These are phyloP conservation scores for Kodamaea kaohsiungensis DNA, from an alignment of 805 yeast genomes.

Conservation along the genomic window DNA sequence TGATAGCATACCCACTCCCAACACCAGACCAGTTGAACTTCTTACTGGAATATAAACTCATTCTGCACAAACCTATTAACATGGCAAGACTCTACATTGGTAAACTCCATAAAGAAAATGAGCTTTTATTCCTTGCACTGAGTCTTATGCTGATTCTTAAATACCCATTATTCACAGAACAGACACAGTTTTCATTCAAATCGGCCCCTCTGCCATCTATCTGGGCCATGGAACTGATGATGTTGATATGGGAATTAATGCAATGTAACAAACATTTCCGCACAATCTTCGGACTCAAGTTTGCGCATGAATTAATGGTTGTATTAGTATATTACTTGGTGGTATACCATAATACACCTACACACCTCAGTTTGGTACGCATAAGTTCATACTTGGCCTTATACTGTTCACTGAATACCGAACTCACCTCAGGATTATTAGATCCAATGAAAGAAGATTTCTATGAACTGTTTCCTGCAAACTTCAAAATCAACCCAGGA, in stretches of 20 bases:
- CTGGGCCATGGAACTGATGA: conserved; percentile 59
- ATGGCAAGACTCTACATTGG: conserved; percentile 53
- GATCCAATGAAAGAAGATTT: conserved; percentile 44
- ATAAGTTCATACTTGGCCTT: conserved; percentile 53
- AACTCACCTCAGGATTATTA: conserved; percentile 41
- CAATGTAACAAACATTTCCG: conserved; percentile 69
- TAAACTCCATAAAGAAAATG: conserved; percentile 52
- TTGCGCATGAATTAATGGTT: conserved; percentile 55
- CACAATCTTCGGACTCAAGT: conserved; percentile 36
- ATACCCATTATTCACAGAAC: conserved; percentile 31
- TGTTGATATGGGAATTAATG: conserved; percentile 72
- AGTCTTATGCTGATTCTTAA: conserved; percentile 51
- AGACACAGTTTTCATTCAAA: conserved; percentile 9
- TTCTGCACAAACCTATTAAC: conserved; percentile 28
- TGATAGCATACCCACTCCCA: conserved; percentile 68
- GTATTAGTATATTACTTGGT: conserved; percentile 58
- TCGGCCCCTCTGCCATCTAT: conserved; percentile 26
- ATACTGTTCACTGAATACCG: conserved; percentile 42
- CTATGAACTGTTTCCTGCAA: conserved; percentile 54
- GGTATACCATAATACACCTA: conserved; percentile 42
- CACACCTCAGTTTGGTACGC: conserved; percentile 45
- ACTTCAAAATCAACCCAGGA: conserved; percentile 43
- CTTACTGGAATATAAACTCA: neutral
- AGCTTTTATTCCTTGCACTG: conserved; percentile 49
- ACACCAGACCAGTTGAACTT: conserved; percentile 29